A percentile compares a stretch with the other conserved stretches of the same genome.
Evolutionary conservation across 1,139 yeast species (phyloP).

Genomic region (Pichia norvegensis): DNA sequence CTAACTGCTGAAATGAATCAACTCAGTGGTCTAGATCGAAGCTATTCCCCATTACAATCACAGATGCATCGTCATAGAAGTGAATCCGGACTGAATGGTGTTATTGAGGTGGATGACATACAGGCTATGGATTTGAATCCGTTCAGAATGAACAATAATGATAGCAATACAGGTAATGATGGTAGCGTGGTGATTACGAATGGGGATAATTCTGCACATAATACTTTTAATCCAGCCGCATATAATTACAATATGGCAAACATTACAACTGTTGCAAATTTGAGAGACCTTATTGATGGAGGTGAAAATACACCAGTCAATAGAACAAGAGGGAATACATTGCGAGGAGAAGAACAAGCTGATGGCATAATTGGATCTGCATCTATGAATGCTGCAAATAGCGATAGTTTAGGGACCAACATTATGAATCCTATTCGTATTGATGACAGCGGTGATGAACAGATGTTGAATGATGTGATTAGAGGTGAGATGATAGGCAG

Average conservation of each 20-base stretch:
- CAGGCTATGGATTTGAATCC: background rate
- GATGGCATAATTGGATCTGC: slow-evolving; percentile 1
- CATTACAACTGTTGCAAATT: slow-evolving; percentile 25
- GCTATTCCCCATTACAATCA: slow-evolving; percentile 1
- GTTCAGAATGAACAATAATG: background rate
- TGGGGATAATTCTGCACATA: slow-evolving; percentile 16
- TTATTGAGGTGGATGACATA: background rate
- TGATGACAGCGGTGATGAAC: slow-evolving; percentile 2
- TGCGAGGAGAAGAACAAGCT: slow-evolving; percentile 5
- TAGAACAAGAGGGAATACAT: slow-evolving; percentile 10
- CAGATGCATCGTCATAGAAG: background rate
- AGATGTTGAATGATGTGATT: background rate
- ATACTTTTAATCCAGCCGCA: slow-evolving; percentile 21
- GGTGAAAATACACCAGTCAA: background rate
- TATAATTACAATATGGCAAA: slow-evolving; percentile 23
- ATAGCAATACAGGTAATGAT: background rate
- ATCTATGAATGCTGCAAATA: slow-evolving; percentile 8
- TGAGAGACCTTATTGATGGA: slow-evolving; percentile 12
- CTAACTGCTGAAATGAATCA: background rate
- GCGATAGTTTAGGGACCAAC: slow-evolving; percentile 7
- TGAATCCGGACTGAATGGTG: background rate
- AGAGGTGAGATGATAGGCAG: background rate
- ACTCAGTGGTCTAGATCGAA: background rate
- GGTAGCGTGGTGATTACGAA: slow-evolving; percentile 7
- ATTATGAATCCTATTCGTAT: slow-evolving; percentile 7